Evolutionary conservation across 129 eudicot genomes (phyloP).

Genomic region (Lactuca sativa): DNA sequence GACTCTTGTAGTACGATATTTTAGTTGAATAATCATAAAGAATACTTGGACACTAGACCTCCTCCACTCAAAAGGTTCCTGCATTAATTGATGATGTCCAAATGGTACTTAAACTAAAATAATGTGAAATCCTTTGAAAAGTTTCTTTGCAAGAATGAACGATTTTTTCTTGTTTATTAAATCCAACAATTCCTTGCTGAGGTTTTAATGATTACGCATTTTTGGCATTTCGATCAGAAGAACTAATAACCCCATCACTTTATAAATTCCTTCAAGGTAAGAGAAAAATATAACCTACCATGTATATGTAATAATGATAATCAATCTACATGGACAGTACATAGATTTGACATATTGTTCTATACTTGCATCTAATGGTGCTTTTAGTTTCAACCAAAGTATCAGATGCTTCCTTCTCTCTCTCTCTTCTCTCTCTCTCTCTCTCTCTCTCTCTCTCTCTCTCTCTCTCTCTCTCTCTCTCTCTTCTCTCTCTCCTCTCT

Average conservation of each 20-base stretch:
- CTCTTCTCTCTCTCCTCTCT: too few species aligned
- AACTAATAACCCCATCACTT: not conserved
- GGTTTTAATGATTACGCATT: not conserved
- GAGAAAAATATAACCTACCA: slow-evolving; percentile 1
- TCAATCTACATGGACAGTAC: slow-evolving; percentile 12
- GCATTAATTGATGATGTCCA: slow-evolving; percentile 5
- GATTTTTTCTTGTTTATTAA: not conserved
- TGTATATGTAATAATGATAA: slow-evolving; percentile 16
- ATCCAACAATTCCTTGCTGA: not conserved
- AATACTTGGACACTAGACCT: not conserved
- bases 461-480: too few species aligned
- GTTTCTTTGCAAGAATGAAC: not conserved
- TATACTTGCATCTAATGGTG: slow-evolving; percentile 26
- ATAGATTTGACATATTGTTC: slow-evolving; percentile 40
- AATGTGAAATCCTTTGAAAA: slow-evolving; percentile 12
- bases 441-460: not conserved
- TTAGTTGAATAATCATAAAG: slow-evolving; percentile 5
- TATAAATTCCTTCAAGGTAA: not conserved
- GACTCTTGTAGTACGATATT: not conserved
- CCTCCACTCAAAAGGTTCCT: slow-evolving; percentile 12
- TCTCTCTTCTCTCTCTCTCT: not conserved
- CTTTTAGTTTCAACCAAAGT: slow-evolving; percentile 34
- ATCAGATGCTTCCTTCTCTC: slow-evolving; percentile 31
- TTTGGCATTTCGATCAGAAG: slow-evolving; percentile 1
- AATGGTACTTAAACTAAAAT: slow-evolving; percentile 15